Percentiles rank a stretch among this genome's conserved stretches.
Evolutionary conservation across 164 flowering plant species (phyloP).

Genomic region (Chimonanthus salicifolius): DNA sequence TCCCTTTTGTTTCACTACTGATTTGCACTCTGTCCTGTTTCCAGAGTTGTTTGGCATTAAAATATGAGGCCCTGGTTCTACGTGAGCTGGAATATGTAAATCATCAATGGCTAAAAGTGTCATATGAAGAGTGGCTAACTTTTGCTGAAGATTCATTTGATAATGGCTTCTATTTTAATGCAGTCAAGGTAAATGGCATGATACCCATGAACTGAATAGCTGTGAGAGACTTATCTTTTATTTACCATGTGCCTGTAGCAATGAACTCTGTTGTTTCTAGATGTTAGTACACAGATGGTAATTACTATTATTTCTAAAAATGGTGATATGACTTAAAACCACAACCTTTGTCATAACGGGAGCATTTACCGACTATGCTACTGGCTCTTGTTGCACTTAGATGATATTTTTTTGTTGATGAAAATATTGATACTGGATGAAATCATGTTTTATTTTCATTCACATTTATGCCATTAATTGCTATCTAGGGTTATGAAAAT

Average conservation of each 20-base stretch:
- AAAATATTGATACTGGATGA: not conserved
- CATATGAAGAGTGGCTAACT: conserved; percentile 52
- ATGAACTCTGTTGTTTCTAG: not conserved
- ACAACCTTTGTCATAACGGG: no score
- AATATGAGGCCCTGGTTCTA: conserved; percentile 70
- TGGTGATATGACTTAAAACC: no score
- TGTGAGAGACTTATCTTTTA: not conserved
- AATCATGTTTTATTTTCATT: not conserved
- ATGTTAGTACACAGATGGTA: no score
- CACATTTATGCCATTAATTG: conserved; percentile 1
- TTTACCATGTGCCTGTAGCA: not conserved
- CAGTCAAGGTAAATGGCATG: conserved; percentile 44
- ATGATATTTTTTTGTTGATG: not conserved
- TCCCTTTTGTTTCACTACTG: not conserved
- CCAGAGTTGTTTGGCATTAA: conserved; percentile 82
- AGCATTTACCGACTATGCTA: no score
- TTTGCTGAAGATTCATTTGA: conserved; percentile 60
- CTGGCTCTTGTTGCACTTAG: not conserved
- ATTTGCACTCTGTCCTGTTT: not conserved
- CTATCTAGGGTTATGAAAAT: conserved; percentile 56
- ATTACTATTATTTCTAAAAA: no score
- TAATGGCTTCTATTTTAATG: conserved; percentile 50
- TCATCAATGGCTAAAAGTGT: conserved; percentile 43
- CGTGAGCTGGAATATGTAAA: conserved; percentile 41
- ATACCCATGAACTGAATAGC: no score